Base-by-base conservation (phyloP, 208 protist genomes). In the Trypanosoma caninum region DNA sequence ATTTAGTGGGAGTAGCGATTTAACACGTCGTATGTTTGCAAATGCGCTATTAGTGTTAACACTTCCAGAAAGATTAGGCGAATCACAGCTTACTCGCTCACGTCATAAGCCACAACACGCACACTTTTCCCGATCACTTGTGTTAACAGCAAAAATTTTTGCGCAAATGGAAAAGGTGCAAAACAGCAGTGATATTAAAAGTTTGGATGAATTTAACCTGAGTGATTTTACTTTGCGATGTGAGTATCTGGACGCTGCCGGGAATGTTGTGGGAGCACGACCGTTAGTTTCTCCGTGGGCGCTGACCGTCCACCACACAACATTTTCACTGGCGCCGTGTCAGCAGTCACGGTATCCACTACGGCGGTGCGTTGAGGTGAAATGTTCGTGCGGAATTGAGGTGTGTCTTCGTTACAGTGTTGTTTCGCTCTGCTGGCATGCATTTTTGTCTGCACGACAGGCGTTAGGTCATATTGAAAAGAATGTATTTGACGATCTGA, bases 321-420 rank as follows among this genome's bases (percentile, higher is more conserved):
- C 54, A n/a, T n/a, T n/a, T n/a, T n/a, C n/a, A n/a, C n/a, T n/a
- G n/a, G n/a, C n/a, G 27, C 27, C 45, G 8, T 18, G 31, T 4
- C 14, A 13, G 22, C 34, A 56, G 22, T 45, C 20, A 13, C 35
- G 54, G 27, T 54, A 20, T 38, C 3, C 34, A 37, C 6, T 40
- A 20, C n/a, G 59, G 48, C 56, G 50, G 13, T 10, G 35, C 50
- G 33, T 80, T 18, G 63, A 69, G 3, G 42, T 84, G 2, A 59
- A 60, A 28, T 65, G 73, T 18, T 59, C 53, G 27, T 68, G 25
- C 22, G 79, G 74, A 0, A 52, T 84, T 20, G 83, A 86, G 27
- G 46, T 90, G 31, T 69, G 55, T 6, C 55, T 84, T 25, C 72
- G 78, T 7, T 80, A 78, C 58, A 71, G 76, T 40, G 83, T 87